Evolutionary conservation across 2,329 filamentous ascomycete genomes (phyloP).

Genomic region (Aspergillus hortae): DNA sequence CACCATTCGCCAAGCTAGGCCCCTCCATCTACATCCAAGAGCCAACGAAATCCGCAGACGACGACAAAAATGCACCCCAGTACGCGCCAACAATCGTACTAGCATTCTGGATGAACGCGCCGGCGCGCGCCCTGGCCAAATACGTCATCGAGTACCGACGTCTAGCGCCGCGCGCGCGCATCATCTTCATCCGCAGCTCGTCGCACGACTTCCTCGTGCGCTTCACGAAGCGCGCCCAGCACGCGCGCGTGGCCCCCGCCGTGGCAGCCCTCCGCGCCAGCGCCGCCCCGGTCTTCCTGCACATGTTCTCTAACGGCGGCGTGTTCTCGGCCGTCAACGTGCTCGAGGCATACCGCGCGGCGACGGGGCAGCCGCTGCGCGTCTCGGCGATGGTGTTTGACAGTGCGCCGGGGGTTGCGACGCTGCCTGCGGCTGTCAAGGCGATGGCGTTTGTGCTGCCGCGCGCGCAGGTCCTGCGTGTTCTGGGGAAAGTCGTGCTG

Average conservation of each 20-base stretch:
- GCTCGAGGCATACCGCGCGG: slow-evolving; percentile 34
- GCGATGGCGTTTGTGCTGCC: slow-evolving; percentile 38
- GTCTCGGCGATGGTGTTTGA: slow-evolving; percentile 44
- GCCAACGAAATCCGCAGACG: slow-evolving; percentile 14
- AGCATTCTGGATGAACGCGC: slow-evolving; percentile 49
- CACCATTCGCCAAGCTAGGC: slow-evolving; percentile 34
- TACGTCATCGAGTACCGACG: slow-evolving; percentile 45
- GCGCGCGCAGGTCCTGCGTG: slow-evolving; percentile 21
- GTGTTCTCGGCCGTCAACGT: slow-evolving; percentile 37
- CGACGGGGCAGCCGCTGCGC: slow-evolving; percentile 33
- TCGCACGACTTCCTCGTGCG: slow-evolving; percentile 33
- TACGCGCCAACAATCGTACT: slow-evolving; percentile 39
- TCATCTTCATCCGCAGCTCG: slow-evolving; percentile 40
- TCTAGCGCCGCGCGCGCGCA: slow-evolving; percentile 41
- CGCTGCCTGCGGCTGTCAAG: slow-evolving; percentile 20
- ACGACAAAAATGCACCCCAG: slow-evolving; percentile 7
- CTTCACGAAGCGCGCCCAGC: slow-evolving; percentile 20
- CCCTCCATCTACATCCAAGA: slow-evolving; percentile 39
- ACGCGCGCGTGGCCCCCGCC: slow-evolving; percentile 30
- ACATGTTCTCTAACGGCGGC: slow-evolving; percentile 52
- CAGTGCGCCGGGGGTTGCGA: slow-evolving; percentile 41
- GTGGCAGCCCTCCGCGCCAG: slow-evolving; percentile 31
- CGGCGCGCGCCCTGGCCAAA: slow-evolving; percentile 43
- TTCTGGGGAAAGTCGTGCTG: neutral
- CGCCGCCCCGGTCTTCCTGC: slow-evolving; percentile 34